Evolutionary conservation across 768 basidiomycete species (phyloP).

Genomic region (Tulasnella sp.): DNA sequence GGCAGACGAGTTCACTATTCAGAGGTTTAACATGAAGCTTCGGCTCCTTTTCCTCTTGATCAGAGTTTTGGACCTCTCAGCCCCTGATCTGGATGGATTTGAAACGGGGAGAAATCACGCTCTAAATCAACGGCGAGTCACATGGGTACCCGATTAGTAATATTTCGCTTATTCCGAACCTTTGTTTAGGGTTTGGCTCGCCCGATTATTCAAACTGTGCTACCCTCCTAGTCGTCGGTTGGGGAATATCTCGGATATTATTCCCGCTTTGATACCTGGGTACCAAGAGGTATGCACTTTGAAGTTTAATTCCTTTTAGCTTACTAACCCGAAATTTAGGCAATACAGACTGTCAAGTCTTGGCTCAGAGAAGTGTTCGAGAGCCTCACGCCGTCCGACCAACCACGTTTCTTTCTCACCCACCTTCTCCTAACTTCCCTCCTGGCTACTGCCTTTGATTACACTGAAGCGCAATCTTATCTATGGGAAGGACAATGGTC

Average conservation of each 20-base stretch:
- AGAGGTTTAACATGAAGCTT: not conserved
- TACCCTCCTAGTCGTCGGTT: not conserved
- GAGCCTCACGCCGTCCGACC: not conserved
- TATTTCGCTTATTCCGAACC: not conserved
- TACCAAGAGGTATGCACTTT: conserved; percentile 3
- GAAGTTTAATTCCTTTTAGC: too few species aligned
- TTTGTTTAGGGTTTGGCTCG: not conserved
- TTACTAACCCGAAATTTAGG: too few species aligned
- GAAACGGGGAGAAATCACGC: not conserved
- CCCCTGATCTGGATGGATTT: too few species aligned
- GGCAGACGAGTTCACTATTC: not conserved
- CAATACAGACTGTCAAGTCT: not conserved
- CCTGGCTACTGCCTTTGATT: not conserved
- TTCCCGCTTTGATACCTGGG: not conserved
- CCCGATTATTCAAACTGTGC: not conserved
- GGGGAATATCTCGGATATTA: not conserved
- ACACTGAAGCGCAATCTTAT: not conserved
- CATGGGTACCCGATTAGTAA: not conserved
- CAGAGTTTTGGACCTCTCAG: not conserved
- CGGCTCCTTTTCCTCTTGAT: not conserved
- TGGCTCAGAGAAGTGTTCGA: not conserved
- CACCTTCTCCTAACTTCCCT: not conserved
- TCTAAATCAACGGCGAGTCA: not conserved
- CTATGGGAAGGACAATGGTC: not conserved
- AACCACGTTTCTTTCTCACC: not conserved